phyloP scores from a whole-genome alignment of 1,284 basidiomycete genomes.

The Meira miltonrushii region DNA sequence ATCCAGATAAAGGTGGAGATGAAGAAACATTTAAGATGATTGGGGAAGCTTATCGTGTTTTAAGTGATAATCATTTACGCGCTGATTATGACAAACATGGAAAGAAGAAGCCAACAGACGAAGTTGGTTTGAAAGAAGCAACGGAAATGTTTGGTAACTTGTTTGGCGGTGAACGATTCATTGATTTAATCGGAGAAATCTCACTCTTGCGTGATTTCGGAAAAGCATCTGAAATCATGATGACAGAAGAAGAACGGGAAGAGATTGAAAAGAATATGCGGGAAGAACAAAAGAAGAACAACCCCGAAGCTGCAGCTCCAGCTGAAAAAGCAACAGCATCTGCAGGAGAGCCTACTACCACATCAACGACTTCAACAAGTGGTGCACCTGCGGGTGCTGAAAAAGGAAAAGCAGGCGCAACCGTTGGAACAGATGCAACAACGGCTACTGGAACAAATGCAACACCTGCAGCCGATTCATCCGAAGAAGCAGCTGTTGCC shows the following conservation, averaged over 20 bases:
- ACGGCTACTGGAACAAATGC: slow-evolving; percentile 14
- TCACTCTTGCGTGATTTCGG: slow-evolving; percentile 52
- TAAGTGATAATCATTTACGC: slow-evolving; percentile 65
- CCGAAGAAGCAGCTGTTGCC: slow-evolving; percentile 47
- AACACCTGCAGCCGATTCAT: slow-evolving; percentile 42
- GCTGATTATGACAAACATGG: slow-evolving; percentile 94
- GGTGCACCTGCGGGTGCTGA: slow-evolving; percentile 31
- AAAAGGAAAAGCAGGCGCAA: slow-evolving; percentile 11
- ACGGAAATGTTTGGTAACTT: slow-evolving; percentile 53
- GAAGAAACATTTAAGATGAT: slow-evolving; percentile 42
- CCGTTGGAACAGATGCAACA: slow-evolving; percentile 2
- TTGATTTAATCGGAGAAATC: slow-evolving; percentile 52
- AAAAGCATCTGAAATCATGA: slow-evolving; percentile 54
- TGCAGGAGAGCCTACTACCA: slow-evolving; percentile 17
- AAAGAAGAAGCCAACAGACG: slow-evolving; percentile 59
- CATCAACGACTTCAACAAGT: slow-evolving; percentile 38
- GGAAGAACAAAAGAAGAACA: slow-evolving; percentile 20
- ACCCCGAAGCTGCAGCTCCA: background rate
- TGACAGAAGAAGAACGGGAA: slow-evolving; percentile 82
- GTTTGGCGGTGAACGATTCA: slow-evolving; percentile 51
- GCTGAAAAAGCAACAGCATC: slow-evolving; percentile 14
- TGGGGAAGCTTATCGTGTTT: slow-evolving; percentile 61
- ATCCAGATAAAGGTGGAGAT: slow-evolving; percentile 53
- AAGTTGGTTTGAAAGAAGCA: slow-evolving; percentile 51
- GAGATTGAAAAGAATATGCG: slow-evolving; percentile 65